Evolutionary conservation across 148 eudicot species (phyloP).

Genomic region (Camellia lanceoleosa): DNA sequence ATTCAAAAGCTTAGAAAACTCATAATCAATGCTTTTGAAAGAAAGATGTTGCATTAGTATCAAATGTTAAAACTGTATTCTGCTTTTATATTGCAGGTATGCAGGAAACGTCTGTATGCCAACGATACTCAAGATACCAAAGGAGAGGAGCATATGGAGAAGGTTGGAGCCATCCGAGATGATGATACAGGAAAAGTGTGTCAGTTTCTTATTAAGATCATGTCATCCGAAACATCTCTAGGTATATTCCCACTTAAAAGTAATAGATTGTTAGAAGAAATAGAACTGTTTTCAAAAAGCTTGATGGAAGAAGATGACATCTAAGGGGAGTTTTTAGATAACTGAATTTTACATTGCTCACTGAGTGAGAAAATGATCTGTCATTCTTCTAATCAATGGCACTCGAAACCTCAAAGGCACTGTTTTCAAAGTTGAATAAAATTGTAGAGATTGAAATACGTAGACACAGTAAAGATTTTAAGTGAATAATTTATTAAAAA

Average conservation of each 20-base stretch:
- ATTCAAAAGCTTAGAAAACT: neutral
- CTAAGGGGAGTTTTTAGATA: conserved; percentile 7
- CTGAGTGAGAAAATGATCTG: neutral
- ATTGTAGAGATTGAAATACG: neutral
- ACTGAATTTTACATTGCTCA: neutral
- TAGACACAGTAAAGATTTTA: no score
- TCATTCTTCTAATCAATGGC: no score
- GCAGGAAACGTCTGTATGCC: conserved; percentile 43
- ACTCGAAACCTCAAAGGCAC: no score
- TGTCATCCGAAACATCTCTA: conserved; percentile 37
- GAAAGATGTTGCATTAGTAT: no score
- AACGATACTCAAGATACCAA: conserved; percentile 37
- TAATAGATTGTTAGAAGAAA: conserved; percentile 53
- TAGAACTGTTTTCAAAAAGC: conserved; percentile 52
- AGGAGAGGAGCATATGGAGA: conserved; percentile 31
- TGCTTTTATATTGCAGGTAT: conserved; percentile 41
- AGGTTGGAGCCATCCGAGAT: conserved; percentile 22
- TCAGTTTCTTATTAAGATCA: conserved; percentile 47
- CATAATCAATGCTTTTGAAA: neutral
- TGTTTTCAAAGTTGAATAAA: neutral
- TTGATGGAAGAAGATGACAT: conserved; percentile 34
- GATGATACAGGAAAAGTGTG: conserved; percentile 46
- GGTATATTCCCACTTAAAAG: conserved; percentile 20
- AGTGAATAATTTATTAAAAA: no score
- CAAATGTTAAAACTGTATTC: neutral